Conservation (phyloP, 2,329 filamentous ascomycete genomes). For the Lachnellula willkommii region DNA sequence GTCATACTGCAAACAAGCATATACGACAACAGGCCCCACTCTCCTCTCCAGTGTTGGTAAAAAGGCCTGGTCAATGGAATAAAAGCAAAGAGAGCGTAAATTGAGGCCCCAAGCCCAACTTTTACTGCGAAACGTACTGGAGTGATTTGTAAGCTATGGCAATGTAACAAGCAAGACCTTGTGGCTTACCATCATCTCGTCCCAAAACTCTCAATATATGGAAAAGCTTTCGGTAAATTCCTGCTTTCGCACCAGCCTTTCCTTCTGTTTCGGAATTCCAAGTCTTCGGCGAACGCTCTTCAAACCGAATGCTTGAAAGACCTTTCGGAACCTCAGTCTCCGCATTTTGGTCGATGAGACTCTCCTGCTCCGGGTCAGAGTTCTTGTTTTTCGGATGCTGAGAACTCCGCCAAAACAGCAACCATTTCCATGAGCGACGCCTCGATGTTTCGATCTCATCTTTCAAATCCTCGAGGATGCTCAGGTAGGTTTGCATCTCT, state of each 20-base stretch:
- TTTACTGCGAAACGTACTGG: constrained; percentile 74
- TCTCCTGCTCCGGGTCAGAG: constrained; percentile 26
- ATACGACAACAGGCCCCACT: constrained; percentile 94
- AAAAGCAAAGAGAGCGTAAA: constrained; percentile 88
- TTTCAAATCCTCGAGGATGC: constrained; percentile 81
- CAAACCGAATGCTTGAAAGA: constrained; percentile 20
- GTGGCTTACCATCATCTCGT: constrained; percentile 54
- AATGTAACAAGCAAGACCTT: constrained; percentile 20
- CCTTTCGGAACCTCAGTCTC: constrained; percentile 22
- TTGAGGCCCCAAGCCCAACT: constrained; percentile 80
- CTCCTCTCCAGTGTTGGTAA: constrained; percentile 85
- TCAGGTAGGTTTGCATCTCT: constrained; percentile 77
- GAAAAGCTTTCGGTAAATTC: constrained; percentile 43
- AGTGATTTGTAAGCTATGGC: constrained; percentile 22
- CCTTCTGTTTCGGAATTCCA: constrained; percentile 5
- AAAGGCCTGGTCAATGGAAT: constrained; percentile 69
- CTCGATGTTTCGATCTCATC: constrained; percentile 57
- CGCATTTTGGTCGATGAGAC: constrained; percentile 23
- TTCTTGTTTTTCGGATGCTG: constrained; percentile 4
- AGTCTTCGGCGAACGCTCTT: constrained; percentile 12
- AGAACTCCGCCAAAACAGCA: constrained; percentile 65
- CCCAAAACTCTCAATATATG: constrained; percentile 50
- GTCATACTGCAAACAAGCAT: constrained; percentile 99
- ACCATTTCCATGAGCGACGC: constrained; percentile 74
- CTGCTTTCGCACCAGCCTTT: constrained; percentile 5